These are phyloP conservation scores for Saussurea involucrata DNA, from an alignment of 129 eudicot species.

Conservation along the genomic window DNA sequence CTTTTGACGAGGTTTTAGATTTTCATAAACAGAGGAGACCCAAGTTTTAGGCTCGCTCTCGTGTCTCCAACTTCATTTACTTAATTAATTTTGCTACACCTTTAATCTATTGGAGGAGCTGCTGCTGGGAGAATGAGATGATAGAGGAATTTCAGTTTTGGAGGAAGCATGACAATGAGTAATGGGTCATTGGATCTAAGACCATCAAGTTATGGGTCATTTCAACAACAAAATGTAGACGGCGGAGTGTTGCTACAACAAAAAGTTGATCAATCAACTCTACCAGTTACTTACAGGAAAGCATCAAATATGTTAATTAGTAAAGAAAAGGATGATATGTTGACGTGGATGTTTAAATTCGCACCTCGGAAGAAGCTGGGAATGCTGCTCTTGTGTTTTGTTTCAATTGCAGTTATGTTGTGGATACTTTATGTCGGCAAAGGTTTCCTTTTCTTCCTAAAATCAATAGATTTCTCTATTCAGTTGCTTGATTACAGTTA, in stretches of 20 bases:
- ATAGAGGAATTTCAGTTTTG: slow-evolving; percentile 30
- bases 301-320: slow-evolving; percentile 36
- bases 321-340: slow-evolving; percentile 59
- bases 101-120: neutral
- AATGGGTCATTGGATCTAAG: slow-evolving; percentile 48
- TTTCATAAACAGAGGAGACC: neutral
- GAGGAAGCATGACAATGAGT: slow-evolving; percentile 42
- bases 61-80: neutral
- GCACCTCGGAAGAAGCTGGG: slow-evolving; percentile 72
- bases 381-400: slow-evolving; percentile 69
- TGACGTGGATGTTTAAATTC: slow-evolving; percentile 57
- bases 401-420: slow-evolving; percentile 59
- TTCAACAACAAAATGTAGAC: slow-evolving; percentile 46
- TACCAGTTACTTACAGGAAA: slow-evolving; percentile 36
- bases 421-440: slow-evolving; percentile 72
- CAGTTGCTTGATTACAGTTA: neutral
- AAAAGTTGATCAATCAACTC: slow-evolving; percentile 23
- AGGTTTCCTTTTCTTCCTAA: slow-evolving; percentile 39
- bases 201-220: slow-evolving; percentile 49
- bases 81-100: neutral
- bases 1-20: neutral
- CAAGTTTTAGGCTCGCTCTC: neutral
- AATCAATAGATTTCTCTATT: neutral
- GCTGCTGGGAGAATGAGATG: slow-evolving; percentile 33
- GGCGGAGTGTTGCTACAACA: slow-evolving; percentile 16